These are phyloP conservation scores for Fusarium sp. DNA, from an alignment of 2,329 filamentous ascomycete genomes.

Conservation along the genomic window DNA sequence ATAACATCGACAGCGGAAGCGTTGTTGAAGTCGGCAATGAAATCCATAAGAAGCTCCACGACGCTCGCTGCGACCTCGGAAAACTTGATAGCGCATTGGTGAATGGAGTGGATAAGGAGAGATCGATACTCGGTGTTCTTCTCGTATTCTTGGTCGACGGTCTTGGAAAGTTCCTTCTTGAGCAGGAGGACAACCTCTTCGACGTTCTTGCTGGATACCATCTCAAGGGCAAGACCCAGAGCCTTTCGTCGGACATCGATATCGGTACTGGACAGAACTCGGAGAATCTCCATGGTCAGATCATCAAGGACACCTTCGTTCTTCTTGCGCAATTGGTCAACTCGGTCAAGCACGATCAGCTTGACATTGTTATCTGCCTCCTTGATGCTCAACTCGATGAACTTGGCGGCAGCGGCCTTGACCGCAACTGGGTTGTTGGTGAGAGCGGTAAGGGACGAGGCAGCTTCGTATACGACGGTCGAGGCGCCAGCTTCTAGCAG, in stretches of 20 bases:
- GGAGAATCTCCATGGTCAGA: constrained; percentile 94
- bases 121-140: constrained; percentile 97
- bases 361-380: constrained; percentile 99
- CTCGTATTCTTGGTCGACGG: constrained; percentile 97
- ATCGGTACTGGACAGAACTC: constrained; percentile 93
- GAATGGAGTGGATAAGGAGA: constrained; percentile 95
- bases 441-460: constrained; percentile 91
- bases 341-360: constrained; percentile 94
- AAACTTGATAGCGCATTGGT: constrained; percentile 99
- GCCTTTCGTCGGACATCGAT: constrained; percentile 96
- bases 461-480: constrained; percentile 97
- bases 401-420: constrained; percentile 94
- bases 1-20: constrained; percentile 97
- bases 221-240: constrained; percentile 89
- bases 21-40: constrained; percentile 98
- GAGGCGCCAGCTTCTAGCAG: constrained; percentile 92
- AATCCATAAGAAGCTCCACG: constrained; percentile 97
- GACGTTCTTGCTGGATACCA: constrained; percentile 99
- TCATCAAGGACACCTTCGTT: constrained; percentile 95
- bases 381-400: constrained; percentile 97
- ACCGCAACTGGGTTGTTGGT: constrained; percentile 98
- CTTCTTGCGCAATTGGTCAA: constrained; percentile 86
- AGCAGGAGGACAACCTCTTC: constrained; percentile 96
- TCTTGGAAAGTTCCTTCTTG: constrained; percentile 98
- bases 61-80: constrained; percentile 98